These are phyloP conservation scores for Aspergillus unguis DNA, from an alignment of 2,329 filamentous ascomycete species.

Conservation along the genomic window DNA sequence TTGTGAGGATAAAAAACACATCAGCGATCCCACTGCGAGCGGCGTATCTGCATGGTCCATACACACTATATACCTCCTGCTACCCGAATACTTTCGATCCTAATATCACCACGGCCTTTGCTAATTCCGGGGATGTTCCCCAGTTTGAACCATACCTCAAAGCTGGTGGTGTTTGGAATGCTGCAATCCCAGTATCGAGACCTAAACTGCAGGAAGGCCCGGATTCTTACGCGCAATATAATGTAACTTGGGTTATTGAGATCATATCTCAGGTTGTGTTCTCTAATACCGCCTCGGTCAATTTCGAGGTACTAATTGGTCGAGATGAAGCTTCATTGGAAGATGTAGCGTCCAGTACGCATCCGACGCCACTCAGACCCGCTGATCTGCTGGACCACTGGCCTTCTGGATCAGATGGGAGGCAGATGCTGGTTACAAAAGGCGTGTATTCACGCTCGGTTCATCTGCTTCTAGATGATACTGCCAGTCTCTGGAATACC, in stretches of 20 bases:
- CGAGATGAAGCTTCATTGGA: conserved; percentile 80
- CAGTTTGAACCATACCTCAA: conserved; percentile 97
- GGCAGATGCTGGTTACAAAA: conserved; percentile 60
- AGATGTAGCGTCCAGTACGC: conserved; percentile 58
- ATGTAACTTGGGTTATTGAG: conserved; percentile 84
- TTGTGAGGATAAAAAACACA: conserved; percentile 87
- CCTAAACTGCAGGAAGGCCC: conserved; percentile 60
- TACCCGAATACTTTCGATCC: conserved; percentile 82
- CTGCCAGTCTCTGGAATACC: conserved; percentile 86
- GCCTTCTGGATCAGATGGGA: conserved; percentile 53
- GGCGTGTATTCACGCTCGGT: conserved; percentile 85
- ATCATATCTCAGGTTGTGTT: conserved; percentile 92
- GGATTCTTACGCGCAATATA: conserved; percentile 37
- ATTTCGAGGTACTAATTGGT: conserved; percentile 81
- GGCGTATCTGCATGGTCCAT: conserved; percentile 94
- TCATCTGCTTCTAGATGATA: conserved; percentile 78
- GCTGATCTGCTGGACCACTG: conserved; percentile 76
- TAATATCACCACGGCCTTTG: conserved; percentile 69
- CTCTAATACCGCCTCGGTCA: conserved; percentile 79
- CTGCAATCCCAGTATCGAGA: conserved; percentile 75
- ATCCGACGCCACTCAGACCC: conserved; percentile 51
- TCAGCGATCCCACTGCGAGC: conserved; percentile 86
- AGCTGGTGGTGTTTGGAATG: conserved; percentile 82
- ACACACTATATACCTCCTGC: conserved; percentile 81
- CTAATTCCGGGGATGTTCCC: conserved; percentile 70